These are phyloP conservation scores for Cyberlindnera saturnus DNA, from an alignment of 805 yeast genomes.

Conservation along the genomic window DNA sequence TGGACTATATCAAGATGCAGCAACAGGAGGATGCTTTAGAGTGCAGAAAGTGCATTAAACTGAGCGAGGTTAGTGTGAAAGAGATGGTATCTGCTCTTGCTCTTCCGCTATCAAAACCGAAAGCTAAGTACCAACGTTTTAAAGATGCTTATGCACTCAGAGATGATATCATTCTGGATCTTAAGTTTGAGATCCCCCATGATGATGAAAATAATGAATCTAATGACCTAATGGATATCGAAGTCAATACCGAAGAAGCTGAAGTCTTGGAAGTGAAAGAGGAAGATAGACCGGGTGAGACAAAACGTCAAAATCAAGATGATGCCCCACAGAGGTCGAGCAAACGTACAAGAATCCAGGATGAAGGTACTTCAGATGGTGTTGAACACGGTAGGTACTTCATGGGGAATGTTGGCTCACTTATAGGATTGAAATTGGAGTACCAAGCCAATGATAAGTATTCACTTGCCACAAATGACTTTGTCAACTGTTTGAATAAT, in stretches of 20 bases:
- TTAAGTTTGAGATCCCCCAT: constrained; percentile 20
- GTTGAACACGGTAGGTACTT: constrained; percentile 5
- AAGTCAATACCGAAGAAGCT: neutral
- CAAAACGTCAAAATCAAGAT: constrained; percentile 11
- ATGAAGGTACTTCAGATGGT: constrained; percentile 15
- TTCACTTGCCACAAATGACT: constrained; percentile 5
- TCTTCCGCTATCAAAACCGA: constrained; percentile 31
- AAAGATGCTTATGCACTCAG: constrained; percentile 49
- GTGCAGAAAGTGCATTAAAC: constrained; percentile 7
- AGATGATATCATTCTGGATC: constrained; percentile 40
- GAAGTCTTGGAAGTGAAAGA: neutral
- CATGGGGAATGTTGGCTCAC: constrained; percentile 4
- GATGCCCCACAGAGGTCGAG: constrained; percentile 31
- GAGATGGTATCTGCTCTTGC: constrained; percentile 21
- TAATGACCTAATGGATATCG: neutral
- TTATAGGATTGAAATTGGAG: neutral
- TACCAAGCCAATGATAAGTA: neutral
- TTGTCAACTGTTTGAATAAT: constrained; percentile 9
- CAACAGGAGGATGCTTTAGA: constrained; percentile 4
- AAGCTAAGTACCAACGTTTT: constrained; percentile 25
- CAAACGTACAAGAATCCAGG: constrained; percentile 31
- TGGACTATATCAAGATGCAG: constrained; percentile 6
- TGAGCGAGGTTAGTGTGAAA: constrained; percentile 25
- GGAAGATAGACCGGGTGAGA: constrained; percentile 3
- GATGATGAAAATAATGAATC: neutral